Evolutionary conservation across 768 basidiomycete genomes (phyloP).

Genomic region (Mycena haematopus): DNA sequence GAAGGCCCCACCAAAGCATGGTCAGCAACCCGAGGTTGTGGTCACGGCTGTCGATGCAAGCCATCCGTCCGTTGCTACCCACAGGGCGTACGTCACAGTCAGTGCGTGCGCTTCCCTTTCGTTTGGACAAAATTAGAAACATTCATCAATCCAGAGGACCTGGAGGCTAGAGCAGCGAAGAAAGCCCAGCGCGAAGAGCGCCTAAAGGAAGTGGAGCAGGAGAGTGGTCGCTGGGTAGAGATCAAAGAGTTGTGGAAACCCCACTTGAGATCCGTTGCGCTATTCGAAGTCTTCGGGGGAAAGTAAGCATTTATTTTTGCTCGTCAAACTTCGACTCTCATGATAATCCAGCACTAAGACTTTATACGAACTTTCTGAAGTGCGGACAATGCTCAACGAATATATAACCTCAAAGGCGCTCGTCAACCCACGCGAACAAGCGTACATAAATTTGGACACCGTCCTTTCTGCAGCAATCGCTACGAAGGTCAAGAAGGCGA

Average conservation of each 20-base stretch:
- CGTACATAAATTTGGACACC: slow-evolving; percentile 14
- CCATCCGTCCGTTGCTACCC: slow-evolving; percentile 63
- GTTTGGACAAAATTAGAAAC: not conserved
- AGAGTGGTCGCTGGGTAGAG: slow-evolving; percentile 53
- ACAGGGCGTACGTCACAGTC: slow-evolving; percentile 62
- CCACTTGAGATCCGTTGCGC: slow-evolving; percentile 54
- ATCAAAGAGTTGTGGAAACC: slow-evolving; percentile 83
- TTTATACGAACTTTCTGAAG: slow-evolving; percentile 61
- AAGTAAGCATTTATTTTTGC: slow-evolving; percentile 54
- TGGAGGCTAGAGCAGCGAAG: slow-evolving; percentile 68
- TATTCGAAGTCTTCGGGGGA: slow-evolving; percentile 70
- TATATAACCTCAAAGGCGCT: slow-evolving; percentile 70
- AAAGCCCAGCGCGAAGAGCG: slow-evolving; percentile 61
- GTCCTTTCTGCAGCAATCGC: slow-evolving; percentile 38
- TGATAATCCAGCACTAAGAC: slow-evolving; percentile 49
- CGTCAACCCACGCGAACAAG: slow-evolving; percentile 50
- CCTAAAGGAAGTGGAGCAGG: slow-evolving; percentile 50
- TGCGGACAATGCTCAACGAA: slow-evolving; percentile 61
- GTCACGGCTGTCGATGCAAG: slow-evolving; percentile 58
- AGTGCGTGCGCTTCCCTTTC: slow-evolving; percentile 22
- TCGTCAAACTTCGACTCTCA: not conserved
- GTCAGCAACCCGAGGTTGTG: slow-evolving; percentile 57
- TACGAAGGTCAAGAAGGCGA: slow-evolving; percentile 45
- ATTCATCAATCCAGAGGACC: slow-evolving; percentile 43
- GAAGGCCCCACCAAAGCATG: slow-evolving; percentile 64